Evolutionary conservation across 2,329 filamentous ascomycete genomes (phyloP), one percentile per base, ranked within the genome.

Genomic region (Verticillium isaacii): DNA sequence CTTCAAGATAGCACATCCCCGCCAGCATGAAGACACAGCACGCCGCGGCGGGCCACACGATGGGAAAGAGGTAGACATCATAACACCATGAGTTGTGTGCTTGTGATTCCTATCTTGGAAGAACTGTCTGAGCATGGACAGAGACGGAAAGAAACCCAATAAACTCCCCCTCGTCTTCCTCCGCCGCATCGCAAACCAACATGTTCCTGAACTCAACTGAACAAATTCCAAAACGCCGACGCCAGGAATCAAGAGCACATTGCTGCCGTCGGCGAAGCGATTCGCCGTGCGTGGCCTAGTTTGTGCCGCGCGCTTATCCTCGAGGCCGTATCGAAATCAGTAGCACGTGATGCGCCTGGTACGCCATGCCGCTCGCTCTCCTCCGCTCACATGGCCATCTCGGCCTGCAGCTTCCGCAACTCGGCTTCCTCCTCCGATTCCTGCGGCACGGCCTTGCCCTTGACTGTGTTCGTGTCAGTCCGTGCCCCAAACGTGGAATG

Each of bases 361-460:
- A 32, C 54, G 11, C 54, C 32, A 17, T 57, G 32, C 55, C 23
- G 32, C 54, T 56, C 54, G 54, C n/a, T 14, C 45, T 9, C 19
- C 11, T 14, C 19, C 34, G 34, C 50, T 64, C 72, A 96, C 89
- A 97, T 97, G 67, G 93, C 93, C 94, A 98, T 98, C 78, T 97
- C 94, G 39, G 92, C 93, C 75, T 96, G 93, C 68, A 99, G 78
- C 79, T 95, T 97, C 77, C 90, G 87, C 72, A 98, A 82, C 80
- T 98, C 94, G 70, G 89, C 94, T 76, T 98, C 94, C 73, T 98
- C 95, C 83, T 98, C 94, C 75, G 97, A 93, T 75, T 97, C 92
- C 73, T 90, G 68, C 73, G 56, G 59, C 61, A 37, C 74, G 64
- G 79, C 77, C 68, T 85, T 82, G 67, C 79, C 75, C 79, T 82